Evolutionary conservation across 331 rosid genomes (phyloP), one percentile per base, ranked within the genome.

Genomic region (Stylosanthes scabra): DNA sequence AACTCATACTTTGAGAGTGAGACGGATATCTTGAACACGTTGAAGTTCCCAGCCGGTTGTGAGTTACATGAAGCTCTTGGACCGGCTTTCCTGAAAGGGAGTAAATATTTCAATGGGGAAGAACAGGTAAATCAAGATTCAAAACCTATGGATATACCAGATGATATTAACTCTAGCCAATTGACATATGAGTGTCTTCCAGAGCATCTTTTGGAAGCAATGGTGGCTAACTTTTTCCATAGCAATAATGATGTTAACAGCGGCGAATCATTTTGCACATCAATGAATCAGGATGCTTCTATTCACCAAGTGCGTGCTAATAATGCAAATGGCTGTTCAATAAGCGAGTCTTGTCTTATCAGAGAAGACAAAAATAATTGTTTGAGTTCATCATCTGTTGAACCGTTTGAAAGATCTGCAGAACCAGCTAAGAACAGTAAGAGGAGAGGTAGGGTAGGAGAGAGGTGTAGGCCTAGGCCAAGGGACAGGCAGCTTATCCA

Each of bases 401-500:
- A 81, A 44, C 78, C 85, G 78, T n/a, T n/a, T n/a, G n/a, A n/a
- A n/a, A n/a, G n/a, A n/a, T 89, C 97, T 60, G 86, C 96, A 3
- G 96, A 78, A 71, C 91, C 92, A 13, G 73, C 87, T 54, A 94
- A 89, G 82, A 91, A 84, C 83, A 93, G 78, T 73, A 95, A 92
- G 82, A 94, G 90, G 87, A 90, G 96, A 78, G 90, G 94, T 29
- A 83, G 91, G 74, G 90, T 94, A 0, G 96, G 99, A 56, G 97
- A 92, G 78, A 90, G 80, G 80, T 80, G 88, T 82, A 92, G 96
- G 82, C 99, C 99, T 57, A 85, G 99, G 75, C 99, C 98, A 40
- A 90, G 99, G 90, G 99, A 95, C 81, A 85, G 99, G 70, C 99
- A 95, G 77, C 83, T 95, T 82, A 95, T 95, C 78, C 99, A 95